Evolutionary conservation across 352 stramenopile genomes (phyloP).

Genomic region (Aphanomyces astaci): DNA sequence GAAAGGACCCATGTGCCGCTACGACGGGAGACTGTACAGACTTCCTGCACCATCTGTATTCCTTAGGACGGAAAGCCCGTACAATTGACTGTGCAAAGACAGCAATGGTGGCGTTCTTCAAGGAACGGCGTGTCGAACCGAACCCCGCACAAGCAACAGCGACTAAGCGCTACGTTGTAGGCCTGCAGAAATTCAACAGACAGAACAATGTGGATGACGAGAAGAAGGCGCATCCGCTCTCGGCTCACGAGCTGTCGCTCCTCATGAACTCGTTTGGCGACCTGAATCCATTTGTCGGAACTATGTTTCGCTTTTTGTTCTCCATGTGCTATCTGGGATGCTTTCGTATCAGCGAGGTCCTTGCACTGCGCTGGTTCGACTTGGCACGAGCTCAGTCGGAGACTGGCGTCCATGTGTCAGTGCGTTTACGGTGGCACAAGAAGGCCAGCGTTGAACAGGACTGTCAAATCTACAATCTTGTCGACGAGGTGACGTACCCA

Average conservation of each 20-base stretch:
- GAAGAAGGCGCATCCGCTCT: neutral
- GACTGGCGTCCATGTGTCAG: neutral
- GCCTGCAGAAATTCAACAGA: slow-evolving; percentile 7
- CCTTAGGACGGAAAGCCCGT: neutral
- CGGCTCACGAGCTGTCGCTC: neutral
- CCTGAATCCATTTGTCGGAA: neutral
- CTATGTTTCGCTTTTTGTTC: slow-evolving; percentile 12
- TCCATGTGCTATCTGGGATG: neutral
- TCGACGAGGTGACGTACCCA: neutral
- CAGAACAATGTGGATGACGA: neutral
- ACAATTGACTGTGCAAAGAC: neutral
- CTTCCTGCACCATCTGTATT: neutral
- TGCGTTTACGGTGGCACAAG: slow-evolving; percentile 14
- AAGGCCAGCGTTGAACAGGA: slow-evolving; percentile 3
- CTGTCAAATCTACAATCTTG: slow-evolving; percentile 7
- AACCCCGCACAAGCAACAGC: neutral
- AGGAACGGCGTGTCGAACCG: neutral
- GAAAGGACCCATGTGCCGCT: slow-evolving; percentile 4
- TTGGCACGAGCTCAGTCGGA: neutral
- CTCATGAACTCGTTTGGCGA: neutral
- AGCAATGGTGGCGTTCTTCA: neutral
- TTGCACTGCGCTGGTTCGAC: slow-evolving; percentile 8
- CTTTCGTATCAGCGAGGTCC: slow-evolving; percentile 6
- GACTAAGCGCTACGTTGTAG: neutral
- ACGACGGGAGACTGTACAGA: neutral